Base-by-base conservation (phyloP, 176 grass and related monocot species). In the Musa troglodytarum region DNA sequence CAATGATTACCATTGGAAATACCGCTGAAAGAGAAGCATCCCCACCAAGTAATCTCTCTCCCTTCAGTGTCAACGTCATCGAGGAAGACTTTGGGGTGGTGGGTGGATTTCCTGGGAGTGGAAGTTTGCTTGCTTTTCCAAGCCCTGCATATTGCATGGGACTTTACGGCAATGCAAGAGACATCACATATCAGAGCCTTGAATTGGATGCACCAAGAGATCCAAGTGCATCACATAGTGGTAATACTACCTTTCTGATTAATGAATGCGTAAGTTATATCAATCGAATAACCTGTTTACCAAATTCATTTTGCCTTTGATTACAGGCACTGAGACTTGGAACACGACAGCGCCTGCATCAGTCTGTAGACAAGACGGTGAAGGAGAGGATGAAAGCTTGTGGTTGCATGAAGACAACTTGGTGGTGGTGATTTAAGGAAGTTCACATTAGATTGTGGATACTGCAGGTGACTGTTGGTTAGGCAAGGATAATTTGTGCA, bases 351-450 rank as follows among this genome's bases (percentile, higher is more conserved):
- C 69, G 10, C 59, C 52, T 68, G 65, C 73, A 22, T 20, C 62
- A 19, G 59, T 76, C 25, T 69, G 63, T 69, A 82, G 80, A 25
- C 80, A 82, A 69, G 80, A 17, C 3, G 69, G 63, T 50, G 73
- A 82, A 61, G 80, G 62, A 82, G 80, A 82, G 49, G 73, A 82
- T 49, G 52, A 22, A 21, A 55, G 43, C 26, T 21, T 82, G 26
- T 76, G 80, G 80, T n/a, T 49, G 13, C 73, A 69, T 14, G 80
- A 82, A 50, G 73, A 82, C 62, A 76, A 1, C 57, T 57, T 76
- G 23, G 62, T 76, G 28, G 63, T 54, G 69, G 62, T 69, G 26
- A 76, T 64, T 63, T 81, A 57, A 57, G 14, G 69, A 74, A 43
- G 34, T 5, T 6, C 34, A 43, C 34, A 43, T 43, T 43, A 6